Conservation (phyloP, 805 yeast species). For the Alloascoidea hylecoeti region DNA sequence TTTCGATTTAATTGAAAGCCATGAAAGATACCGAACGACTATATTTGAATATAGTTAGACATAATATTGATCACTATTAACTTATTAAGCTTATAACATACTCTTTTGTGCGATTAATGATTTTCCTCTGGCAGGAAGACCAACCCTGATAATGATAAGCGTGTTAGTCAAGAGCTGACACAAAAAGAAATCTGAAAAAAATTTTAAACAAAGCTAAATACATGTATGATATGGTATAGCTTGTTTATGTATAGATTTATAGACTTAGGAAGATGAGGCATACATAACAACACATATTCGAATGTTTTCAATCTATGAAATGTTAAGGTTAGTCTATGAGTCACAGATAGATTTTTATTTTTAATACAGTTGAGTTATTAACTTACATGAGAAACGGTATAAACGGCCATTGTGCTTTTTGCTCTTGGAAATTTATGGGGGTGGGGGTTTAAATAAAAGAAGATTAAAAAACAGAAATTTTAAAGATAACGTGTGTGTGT, state of each 20-base stretch:
- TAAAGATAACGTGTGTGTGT: too few species aligned
- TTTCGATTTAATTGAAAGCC: conserved; percentile 81
- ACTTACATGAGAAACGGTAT: conserved; percentile 24
- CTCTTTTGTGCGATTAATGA: conserved; percentile 86
- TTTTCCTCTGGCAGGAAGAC: conserved; percentile 86
- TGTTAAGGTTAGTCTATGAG: conserved; percentile 2
- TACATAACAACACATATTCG: conserved; percentile 69
- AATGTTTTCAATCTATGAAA: conserved; percentile 40
- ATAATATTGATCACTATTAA: background rate
- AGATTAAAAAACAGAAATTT: too few species aligned
- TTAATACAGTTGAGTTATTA: background rate
- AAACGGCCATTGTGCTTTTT: conserved; percentile 20
- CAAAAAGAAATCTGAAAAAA: background rate
- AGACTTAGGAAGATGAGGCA: conserved; percentile 3
- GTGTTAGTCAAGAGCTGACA: background rate
- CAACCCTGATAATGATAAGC: conserved; percentile 30
- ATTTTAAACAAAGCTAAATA: too few species aligned
- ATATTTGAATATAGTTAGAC: conserved; percentile 2
- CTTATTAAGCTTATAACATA: conserved; percentile 8
- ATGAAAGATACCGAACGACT: conserved; percentile 76
- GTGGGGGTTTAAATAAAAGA: too few species aligned
- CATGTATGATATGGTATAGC: too few species aligned
- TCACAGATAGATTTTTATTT: conserved; percentile 1
- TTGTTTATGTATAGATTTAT: too few species aligned
- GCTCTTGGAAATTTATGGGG: too few species aligned